Base-by-base conservation (phyloP, 768 basidiomycete genomes). In the Pilatotrama ljubarskyi region DNA sequence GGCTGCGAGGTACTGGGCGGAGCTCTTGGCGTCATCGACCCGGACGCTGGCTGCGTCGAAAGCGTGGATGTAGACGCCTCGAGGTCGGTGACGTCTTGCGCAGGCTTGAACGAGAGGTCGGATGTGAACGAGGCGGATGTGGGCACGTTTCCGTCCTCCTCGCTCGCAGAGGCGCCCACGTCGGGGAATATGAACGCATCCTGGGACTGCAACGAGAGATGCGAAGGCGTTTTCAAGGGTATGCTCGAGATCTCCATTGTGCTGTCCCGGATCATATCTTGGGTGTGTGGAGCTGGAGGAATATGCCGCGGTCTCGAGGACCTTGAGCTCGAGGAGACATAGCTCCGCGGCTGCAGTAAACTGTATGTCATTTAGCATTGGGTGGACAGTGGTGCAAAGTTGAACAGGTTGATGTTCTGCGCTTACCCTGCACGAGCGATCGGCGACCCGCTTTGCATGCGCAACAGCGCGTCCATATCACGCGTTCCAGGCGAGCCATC, bases 231-330 rank as follows among this genome's bases (percentile, higher is more conserved):
- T 37, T 55, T 69, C 6, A 74, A 69, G 15, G 80, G 71, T 55
- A 75, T 43, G 4, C 80, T 73, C 70, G 88, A 88, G 3, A 92
- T 77, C 51, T 86, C 78, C 68, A 91, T 79, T 0, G 90, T 91
- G 62, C 75, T 79, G 35, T 82, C 76, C 17, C 90, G 84, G 60
- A 91, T 92, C 26, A 80, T 77, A 63, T 81, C 80, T 62, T 84
- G 85, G 1, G 84, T 84, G 65, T 85, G 88, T 9, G 82, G 76
- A 8, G 70, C 50, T 7, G 57, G 55, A 13, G 61, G 61, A 25
- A 61, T 42, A 44, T 60, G 55, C 29, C 59, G 61, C 11, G 68
- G 63, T 20, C 63, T 53, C 17, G 68, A 64, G 22, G 64, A 58
- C 54, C 40, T 64, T 18, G 73, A 62, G 53, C 68, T 48, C 53